Conservation (phyloP, 768 basidiomycete species). For the Russula ochroleuca region DNA sequence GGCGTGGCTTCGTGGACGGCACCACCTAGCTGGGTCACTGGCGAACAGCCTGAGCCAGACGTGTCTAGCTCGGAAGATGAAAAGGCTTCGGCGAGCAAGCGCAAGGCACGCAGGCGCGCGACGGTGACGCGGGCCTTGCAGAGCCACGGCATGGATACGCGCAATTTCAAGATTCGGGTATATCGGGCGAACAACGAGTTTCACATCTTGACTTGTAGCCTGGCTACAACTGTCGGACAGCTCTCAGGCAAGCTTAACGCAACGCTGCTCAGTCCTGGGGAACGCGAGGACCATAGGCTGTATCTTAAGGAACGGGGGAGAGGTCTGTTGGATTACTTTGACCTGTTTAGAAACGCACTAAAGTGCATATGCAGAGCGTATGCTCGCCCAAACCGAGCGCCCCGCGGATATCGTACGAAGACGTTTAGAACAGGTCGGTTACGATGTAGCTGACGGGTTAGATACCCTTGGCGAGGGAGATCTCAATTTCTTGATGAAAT, state of each 20-base stretch:
- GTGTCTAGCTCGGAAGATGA: constrained; percentile 45
- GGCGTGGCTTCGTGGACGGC: constrained; percentile 48
- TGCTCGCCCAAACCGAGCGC: constrained; percentile 73
- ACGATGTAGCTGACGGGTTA: constrained; percentile 71
- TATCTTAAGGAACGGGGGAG: constrained; percentile 74
- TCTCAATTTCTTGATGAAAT: constrained; percentile 80
- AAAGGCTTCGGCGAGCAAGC: constrained; percentile 24
- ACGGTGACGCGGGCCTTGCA: constrained; percentile 10
- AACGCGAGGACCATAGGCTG: constrained; percentile 57
- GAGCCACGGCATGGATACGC: constrained; percentile 6
- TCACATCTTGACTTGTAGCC: constrained; percentile 61
- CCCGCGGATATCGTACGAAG: constrained; percentile 83
- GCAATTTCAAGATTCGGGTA: constrained; percentile 61
- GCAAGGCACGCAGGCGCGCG: constrained; percentile 27
- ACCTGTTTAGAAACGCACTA: not conserved
- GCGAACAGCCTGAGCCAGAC: constrained; percentile 41
- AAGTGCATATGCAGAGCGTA: constrained; percentile 55
- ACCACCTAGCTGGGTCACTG: constrained; percentile 73
- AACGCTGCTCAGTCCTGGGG: constrained; percentile 48
- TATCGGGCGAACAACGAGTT: constrained; percentile 70
- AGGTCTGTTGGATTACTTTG: constrained; percentile 43
- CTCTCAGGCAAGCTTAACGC: constrained; percentile 58
- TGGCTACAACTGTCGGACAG: constrained; percentile 63
- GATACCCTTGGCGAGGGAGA: constrained; percentile 75
- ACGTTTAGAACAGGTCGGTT: constrained; percentile 85